Percentiles rank a stretch among this genome's conserved stretches.
Conservation (phyloP, 2,329 filamentous ascomycete genomes). For the Lachnum nothofagi region DNA sequence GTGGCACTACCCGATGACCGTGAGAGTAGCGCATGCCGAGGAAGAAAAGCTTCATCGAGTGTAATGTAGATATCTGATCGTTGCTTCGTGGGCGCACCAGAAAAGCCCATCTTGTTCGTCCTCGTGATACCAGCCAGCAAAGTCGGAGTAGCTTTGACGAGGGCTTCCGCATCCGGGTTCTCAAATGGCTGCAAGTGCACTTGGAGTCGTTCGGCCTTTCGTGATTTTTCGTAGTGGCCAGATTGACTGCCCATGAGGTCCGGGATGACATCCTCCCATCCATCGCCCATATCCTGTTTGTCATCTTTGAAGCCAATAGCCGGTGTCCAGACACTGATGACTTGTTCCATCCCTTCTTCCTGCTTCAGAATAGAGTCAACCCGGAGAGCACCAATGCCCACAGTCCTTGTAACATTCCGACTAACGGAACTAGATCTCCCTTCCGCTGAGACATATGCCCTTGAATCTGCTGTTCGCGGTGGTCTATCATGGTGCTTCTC, state of each 20-base stretch:
- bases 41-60: conserved; percentile 70
- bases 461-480: conserved; percentile 54
- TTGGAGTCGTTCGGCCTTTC: conserved; percentile 69
- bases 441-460: conserved; percentile 35
- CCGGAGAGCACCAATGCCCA: conserved; percentile 73
- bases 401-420: conserved; percentile 58
- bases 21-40: conserved; percentile 66
- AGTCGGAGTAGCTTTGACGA: conserved; percentile 84
- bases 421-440: conserved; percentile 27
- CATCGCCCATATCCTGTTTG: conserved; percentile 51
- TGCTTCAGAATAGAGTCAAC: conserved; percentile 71
- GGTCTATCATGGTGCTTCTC: conserved; percentile 32
- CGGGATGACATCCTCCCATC: conserved; percentile 68
- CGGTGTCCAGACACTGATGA: conserved; percentile 72
- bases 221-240: conserved; percentile 70
- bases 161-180: conserved; percentile 67
- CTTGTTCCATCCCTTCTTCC: conserved; percentile 66
- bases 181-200: conserved; percentile 75
- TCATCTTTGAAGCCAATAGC: conserved; percentile 53
- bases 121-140: conserved; percentile 74
- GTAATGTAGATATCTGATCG: conserved; percentile 95
- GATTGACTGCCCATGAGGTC: conserved; percentile 68
- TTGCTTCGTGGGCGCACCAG: conserved; percentile 79
- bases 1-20: conserved; percentile 69
- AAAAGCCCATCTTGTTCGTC: conserved; percentile 88